Evolutionary conservation across 106 monocot species (phyloP).

Genomic region (Dactylorhiza incarnata): DNA sequence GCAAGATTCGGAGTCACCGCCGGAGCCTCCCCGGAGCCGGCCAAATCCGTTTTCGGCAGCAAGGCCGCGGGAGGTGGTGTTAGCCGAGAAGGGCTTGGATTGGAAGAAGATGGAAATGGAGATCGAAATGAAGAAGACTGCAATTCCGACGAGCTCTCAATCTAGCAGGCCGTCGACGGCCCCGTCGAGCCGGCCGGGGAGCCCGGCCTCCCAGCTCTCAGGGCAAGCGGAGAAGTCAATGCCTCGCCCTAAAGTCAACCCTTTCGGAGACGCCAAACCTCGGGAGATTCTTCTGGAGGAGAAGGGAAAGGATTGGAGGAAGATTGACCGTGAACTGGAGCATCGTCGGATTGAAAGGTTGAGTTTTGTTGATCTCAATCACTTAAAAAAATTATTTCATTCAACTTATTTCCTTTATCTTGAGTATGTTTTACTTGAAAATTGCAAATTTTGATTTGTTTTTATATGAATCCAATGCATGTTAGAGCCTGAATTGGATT

Average conservation of each 20-base stretch:
- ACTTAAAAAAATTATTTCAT: neutral
- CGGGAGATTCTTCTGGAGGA: conserved; percentile 54
- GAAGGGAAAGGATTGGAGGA: conserved; percentile 68
- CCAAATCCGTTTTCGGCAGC: conserved; percentile 49
- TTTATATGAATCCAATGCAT: neutral
- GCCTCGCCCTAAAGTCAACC: conserved; percentile 43
- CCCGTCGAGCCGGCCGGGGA: conserved; percentile 42
- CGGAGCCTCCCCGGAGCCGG: conserved; percentile 16
- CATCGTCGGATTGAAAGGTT: conserved; percentile 58
- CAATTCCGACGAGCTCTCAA: conserved; percentile 40
- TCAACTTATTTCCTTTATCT: neutral
- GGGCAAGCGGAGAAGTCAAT: conserved; percentile 11
- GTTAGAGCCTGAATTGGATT: neutral
- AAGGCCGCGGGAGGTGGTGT: conserved; percentile 56
- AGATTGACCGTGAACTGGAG: conserved; percentile 64
- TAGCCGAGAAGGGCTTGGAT: conserved; percentile 54
- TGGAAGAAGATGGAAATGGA: conserved; percentile 55
- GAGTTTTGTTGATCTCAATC: neutral
- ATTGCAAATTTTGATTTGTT: neutral
- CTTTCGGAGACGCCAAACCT: conserved; percentile 74
- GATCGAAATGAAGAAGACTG: conserved; percentile 34
- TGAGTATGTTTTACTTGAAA: neutral
- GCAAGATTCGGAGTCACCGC: conserved; percentile 8
- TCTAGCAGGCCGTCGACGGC: conserved; percentile 54
- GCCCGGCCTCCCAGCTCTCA: conserved; percentile 8